These are phyloP conservation scores for Fusarium anguioides DNA, from an alignment of 2,329 filamentous ascomycete genomes.

Conservation along the genomic window DNA sequence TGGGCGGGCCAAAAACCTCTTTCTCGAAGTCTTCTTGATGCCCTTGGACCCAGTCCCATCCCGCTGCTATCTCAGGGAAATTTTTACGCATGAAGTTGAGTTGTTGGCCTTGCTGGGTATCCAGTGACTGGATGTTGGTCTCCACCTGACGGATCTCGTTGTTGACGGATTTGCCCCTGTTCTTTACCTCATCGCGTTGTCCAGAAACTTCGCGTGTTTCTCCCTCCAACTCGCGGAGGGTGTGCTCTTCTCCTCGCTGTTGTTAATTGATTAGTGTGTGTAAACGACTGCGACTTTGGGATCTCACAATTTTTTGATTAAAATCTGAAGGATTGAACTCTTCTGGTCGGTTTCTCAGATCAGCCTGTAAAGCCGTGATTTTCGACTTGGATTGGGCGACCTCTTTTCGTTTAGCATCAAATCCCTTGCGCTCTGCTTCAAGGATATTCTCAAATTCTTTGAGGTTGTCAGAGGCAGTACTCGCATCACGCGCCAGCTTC, in stretches of 20 bases:
- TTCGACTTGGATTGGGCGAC: constrained; percentile 61
- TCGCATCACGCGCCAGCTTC: constrained; percentile 54
- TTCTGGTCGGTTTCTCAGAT: constrained; percentile 69
- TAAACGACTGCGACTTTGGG: background rate
- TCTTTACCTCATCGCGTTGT: constrained; percentile 57
- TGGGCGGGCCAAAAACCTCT: constrained; percentile 82
- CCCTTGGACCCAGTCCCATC: constrained; percentile 84
- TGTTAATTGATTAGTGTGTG: constrained; percentile 39
- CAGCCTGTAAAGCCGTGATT: constrained; percentile 72
- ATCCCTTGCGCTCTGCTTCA: constrained; percentile 62
- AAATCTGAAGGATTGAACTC: constrained; percentile 77
- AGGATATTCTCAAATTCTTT: constrained; percentile 58
- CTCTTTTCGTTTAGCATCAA: constrained; percentile 63
- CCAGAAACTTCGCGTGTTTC: constrained; percentile 52
- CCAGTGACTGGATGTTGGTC: constrained; percentile 67
- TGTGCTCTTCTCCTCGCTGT: constrained; percentile 71
- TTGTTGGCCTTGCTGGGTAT: constrained; percentile 81
- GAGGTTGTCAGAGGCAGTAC: constrained; percentile 52
- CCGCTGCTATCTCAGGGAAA: constrained; percentile 73
- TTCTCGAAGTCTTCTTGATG: constrained; percentile 77
- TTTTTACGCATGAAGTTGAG: constrained; percentile 70
- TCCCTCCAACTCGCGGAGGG: constrained; percentile 62
- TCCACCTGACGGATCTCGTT: constrained; percentile 54
- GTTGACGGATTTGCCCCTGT: constrained; percentile 56
- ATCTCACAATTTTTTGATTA: constrained; percentile 77